Evolutionary conservation across 176 grass and related monocot genomes (phyloP), one percentile per base, ranked within the genome.

Genomic region (Carex kokanica): DNA sequence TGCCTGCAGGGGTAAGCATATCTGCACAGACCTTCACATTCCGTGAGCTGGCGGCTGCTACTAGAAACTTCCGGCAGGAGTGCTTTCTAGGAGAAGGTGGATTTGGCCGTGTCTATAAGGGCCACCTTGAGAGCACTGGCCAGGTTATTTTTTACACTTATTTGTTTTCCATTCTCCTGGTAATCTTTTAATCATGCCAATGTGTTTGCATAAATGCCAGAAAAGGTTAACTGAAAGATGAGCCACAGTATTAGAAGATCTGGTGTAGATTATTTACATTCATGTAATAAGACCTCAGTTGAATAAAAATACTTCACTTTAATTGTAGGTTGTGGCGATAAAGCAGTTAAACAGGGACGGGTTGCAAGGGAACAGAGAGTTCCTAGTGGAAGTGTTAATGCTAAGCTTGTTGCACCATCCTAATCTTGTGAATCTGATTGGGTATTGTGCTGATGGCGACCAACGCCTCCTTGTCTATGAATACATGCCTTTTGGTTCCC

Each of bases 401-500:
- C 89, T 97, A 66, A 97, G 91, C 80, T 77, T 97, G 32, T 85
- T 97, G 66, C 94, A 97, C 81, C 91, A 97, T 81, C 85, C 85
- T 54, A 97, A 97, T 77, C 91, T 97, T 73, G 94, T 97, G 43
- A 97, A 38, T 91, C 83, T 97, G 57, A 93, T 97, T 83, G 94
- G 94, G 4, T 97, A 97, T 61, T 97, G 94, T 81, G 91, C 94
- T 45, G 89, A 97, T 49, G 94, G 94, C 71, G 94, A 97, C n/a
- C 94, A 97, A 56, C 91, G 94, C 14, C 94, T 97, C 72, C 87
- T 97, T 79, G 94, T 97, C 47, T 97, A 97, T 58, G 94, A 97
- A 85, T 97, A 93, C 82, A 93, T 97, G 94, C 89, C 87, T 64
- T 97, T 88, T 3, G 94, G 94, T 80, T 97, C 94, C 72, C 89